Base-by-base conservation (phyloP, 805 yeast species). In the Yamadazyma takamatsuzukensis region DNA sequence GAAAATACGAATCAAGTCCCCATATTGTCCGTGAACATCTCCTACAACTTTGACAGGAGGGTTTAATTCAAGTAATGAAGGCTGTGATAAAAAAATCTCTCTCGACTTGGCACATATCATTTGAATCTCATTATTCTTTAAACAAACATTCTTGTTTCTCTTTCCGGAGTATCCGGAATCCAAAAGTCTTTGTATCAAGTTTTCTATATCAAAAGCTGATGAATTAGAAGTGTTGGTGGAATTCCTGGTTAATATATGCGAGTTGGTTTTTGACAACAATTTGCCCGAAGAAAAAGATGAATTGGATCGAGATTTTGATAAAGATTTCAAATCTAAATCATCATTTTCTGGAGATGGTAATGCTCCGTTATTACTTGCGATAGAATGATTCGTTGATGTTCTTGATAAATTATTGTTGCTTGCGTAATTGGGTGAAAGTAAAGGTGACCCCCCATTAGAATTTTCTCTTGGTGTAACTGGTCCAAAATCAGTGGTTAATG, bases 161-260 rank as follows among this genome's bases (percentile, higher is more conserved):
- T 90, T 93, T 6, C 97, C 97, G 9, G 89, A 76, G 60, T 93
- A 93, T 7, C 97, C 99, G 1, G 96, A 96, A 61, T 93, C 97
- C 42, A 93, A 69, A 43, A 93, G 70, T 47, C 95, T 69, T 63
- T 89, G 97, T 40, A 93, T 93, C 30, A 86, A 68, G 51, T 86
- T 94, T 59, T 93, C 98, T 28, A 93, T 72, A 54, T 89, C 72
- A 23, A 64, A 56, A 27, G 47, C 35, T 15, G 27, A 29, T 2
- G 44, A 23, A 21, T 35, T 34, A 8, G 44, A 33, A 15, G 44
- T 27, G 14, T 33, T 37, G 15, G 47, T 44, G 2, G 40, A 22
- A 25, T 31, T 18, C 15, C 37, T 28, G 11, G 36, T 24, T 4
- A 38, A 24, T 1, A 30, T 21, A 26, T 36, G 37, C 13, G 43